These are phyloP conservation scores for Berberis thunbergii DNA, from an alignment of 164 flowering plant species.

Conservation along the genomic window DNA sequence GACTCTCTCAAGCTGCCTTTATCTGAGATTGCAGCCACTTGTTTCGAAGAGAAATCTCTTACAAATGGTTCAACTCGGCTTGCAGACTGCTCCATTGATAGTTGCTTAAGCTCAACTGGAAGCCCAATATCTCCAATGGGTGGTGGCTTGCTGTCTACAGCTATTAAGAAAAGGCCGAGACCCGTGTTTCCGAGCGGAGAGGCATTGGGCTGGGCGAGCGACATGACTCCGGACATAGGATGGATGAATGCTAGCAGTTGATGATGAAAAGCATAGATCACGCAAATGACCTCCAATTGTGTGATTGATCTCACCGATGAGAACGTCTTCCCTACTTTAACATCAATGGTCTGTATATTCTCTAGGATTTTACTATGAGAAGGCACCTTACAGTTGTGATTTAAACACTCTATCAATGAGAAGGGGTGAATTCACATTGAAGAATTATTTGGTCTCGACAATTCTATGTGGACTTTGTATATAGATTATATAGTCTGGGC, in stretches of 20 bases:
- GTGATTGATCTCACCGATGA: not conserved
- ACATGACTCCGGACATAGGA: slow-evolving; percentile 36
- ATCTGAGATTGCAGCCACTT: slow-evolving; percentile 28
- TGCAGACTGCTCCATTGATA: slow-evolving; percentile 60
- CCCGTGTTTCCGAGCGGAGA: slow-evolving; percentile 41
- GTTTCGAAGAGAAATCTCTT: slow-evolving; percentile 29
- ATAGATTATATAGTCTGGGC: too few relatives aligned
- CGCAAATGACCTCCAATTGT: not conserved
- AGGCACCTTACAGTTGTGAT: not conserved
- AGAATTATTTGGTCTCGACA: too few relatives aligned
- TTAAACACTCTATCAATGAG: not conserved
- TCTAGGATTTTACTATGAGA: not conserved
- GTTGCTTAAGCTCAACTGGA: slow-evolving; percentile 59
- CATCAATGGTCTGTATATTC: slow-evolving; percentile 15
- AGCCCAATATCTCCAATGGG: slow-evolving; percentile 47
- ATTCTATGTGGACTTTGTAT: too few relatives aligned
- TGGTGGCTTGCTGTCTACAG: slow-evolving; percentile 23
- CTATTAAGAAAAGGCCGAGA: slow-evolving; percentile 59
- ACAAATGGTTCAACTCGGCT: slow-evolving; percentile 28
- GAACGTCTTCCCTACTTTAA: not conserved
- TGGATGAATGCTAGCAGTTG: slow-evolving; percentile 55
- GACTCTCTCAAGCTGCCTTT: slow-evolving; percentile 41
- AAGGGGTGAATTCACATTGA: not conserved
- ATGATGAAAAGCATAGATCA: not conserved
- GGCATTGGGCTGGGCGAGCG: slow-evolving; percentile 33